These are phyloP conservation scores for Sclerotinia borealis DNA, from an alignment of 2,329 filamentous ascomycete species.

Conservation along the genomic window DNA sequence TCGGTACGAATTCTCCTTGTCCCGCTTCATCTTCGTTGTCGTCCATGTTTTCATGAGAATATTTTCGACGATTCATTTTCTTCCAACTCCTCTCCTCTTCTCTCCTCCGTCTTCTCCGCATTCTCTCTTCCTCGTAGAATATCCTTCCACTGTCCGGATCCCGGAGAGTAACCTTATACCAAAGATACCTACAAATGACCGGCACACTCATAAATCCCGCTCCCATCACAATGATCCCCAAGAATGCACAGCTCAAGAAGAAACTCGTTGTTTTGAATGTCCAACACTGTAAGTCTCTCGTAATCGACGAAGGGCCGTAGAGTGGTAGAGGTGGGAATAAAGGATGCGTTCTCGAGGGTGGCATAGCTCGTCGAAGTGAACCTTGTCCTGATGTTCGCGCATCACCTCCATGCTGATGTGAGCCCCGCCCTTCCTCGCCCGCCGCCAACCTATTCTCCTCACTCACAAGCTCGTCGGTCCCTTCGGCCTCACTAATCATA, in stretches of 20 bases:
- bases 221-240: conserved; percentile 69
- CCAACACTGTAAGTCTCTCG: conserved; percentile 60
- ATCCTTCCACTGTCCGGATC: conserved; percentile 56
- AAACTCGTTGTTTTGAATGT: conserved; percentile 63
- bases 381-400: conserved; percentile 42
- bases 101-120: conserved; percentile 49
- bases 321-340: conserved; percentile 79
- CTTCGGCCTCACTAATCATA: conserved; percentile 33
- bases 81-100: conserved; percentile 59
- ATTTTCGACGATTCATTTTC: conserved; percentile 37
- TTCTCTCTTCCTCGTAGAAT: conserved; percentile 68
- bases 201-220: conserved; percentile 64
- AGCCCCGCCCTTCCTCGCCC: neutral
- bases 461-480: conserved; percentile 30
- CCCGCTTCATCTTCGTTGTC: conserved; percentile 39
- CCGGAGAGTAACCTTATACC: conserved; percentile 49
- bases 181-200: conserved; percentile 41
- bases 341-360: conserved; percentile 66
- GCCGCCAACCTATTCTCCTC: conserved; percentile 23
- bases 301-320: conserved; percentile 66
- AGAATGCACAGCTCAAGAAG: conserved; percentile 70
- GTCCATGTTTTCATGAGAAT: conserved; percentile 30
- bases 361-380: conserved; percentile 44
- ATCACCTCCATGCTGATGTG: conserved; percentile 17
- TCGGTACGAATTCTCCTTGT: conserved; percentile 52